phyloP scores from a whole-genome alignment of 805 yeast genomes.

The Candida tallmaniae region DNA sequence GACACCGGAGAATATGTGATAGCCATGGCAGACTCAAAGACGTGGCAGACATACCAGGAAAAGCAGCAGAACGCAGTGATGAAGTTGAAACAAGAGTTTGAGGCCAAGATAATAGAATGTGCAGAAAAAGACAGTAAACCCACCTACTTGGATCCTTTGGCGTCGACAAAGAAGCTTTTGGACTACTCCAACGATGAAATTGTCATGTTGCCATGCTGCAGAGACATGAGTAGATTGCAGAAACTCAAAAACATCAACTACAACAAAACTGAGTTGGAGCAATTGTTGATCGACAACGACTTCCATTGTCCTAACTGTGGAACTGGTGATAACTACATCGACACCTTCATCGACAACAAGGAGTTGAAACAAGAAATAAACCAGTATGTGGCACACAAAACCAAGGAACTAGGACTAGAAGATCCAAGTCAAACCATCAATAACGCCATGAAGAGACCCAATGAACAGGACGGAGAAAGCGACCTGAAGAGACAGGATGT shows the following conservation, averaged over 20 bases:
- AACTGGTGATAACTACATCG: constrained; percentile 68
- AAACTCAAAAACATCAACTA: constrained; percentile 42
- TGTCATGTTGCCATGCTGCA: constrained; percentile 80
- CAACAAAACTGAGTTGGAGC: constrained; percentile 34
- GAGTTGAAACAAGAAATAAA: constrained; percentile 55
- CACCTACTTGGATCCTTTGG: constrained; percentile 64
- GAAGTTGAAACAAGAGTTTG: constrained; percentile 52
- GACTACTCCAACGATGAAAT: constrained; percentile 45
- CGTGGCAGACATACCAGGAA: constrained; percentile 86
- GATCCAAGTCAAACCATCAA: constrained; percentile 19
- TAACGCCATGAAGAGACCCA: constrained; percentile 16
- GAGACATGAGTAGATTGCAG: constrained; percentile 49
- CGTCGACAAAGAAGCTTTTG: constrained; percentile 50
- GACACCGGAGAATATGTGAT: constrained; percentile 95
- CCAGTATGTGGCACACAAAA: constrained; percentile 40
- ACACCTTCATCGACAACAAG: constrained; percentile 58
- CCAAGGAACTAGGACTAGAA: constrained; percentile 29
- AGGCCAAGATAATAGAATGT: constrained; percentile 26
- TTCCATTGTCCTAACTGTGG: constrained; percentile 89
- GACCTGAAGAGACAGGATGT: constrained; percentile 25
- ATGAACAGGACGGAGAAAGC: constrained; percentile 16
- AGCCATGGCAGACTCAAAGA: constrained; percentile 88
- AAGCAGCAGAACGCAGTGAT: constrained; percentile 48
- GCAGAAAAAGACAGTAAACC: constrained; percentile 25
- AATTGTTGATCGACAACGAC: constrained; percentile 67